Conservation (phyloP, 2,329 filamentous ascomycete genomes). For the Monosporascus sp. region DNA sequence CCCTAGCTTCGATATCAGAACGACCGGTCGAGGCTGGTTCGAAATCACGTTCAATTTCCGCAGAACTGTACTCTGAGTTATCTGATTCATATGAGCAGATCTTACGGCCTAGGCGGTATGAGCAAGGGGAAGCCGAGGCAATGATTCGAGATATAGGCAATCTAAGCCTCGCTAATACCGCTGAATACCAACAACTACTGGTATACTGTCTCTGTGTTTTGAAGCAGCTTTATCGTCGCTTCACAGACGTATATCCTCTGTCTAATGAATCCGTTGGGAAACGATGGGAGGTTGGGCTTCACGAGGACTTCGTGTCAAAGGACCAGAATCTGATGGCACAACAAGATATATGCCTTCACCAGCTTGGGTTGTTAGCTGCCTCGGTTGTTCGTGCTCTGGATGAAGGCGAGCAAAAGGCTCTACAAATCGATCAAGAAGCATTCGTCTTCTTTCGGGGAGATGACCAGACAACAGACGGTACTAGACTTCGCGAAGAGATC, state of each 20-base stretch:
- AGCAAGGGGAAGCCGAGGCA: conserved; percentile 5
- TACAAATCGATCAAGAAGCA: conserved; percentile 16
- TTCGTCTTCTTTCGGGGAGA: conserved; percentile 17
- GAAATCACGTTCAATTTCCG: conserved; percentile 10
- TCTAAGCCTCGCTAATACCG: conserved; percentile 1
- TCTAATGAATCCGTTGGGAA: not conserved
- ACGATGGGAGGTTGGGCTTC: conserved; percentile 8
- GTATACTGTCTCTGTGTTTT: conserved; percentile 23
- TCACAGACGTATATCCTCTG: conserved; percentile 10
- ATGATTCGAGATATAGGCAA: conserved; percentile 6
- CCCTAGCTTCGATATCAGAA: conserved; percentile 7
- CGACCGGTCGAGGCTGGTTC: not conserved
- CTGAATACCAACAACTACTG: conserved; percentile 10
- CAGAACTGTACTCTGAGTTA: conserved; percentile 14
- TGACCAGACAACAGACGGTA: conserved; percentile 1
- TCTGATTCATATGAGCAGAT: not conserved
- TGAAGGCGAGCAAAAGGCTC: conserved; percentile 18
- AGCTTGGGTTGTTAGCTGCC: conserved; percentile 21
- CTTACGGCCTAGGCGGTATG: not conserved
- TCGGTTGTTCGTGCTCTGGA: conserved; percentile 18
- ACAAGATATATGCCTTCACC: conserved; percentile 21
- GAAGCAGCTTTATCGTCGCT: conserved; percentile 23
- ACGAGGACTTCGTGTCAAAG: conserved; percentile 8
- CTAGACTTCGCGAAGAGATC: not conserved
- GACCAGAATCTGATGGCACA: conserved; percentile 3